Evolutionary conservation across 2,329 filamentous ascomycete genomes (phyloP).

Genomic region (Periconia digitata): DNA sequence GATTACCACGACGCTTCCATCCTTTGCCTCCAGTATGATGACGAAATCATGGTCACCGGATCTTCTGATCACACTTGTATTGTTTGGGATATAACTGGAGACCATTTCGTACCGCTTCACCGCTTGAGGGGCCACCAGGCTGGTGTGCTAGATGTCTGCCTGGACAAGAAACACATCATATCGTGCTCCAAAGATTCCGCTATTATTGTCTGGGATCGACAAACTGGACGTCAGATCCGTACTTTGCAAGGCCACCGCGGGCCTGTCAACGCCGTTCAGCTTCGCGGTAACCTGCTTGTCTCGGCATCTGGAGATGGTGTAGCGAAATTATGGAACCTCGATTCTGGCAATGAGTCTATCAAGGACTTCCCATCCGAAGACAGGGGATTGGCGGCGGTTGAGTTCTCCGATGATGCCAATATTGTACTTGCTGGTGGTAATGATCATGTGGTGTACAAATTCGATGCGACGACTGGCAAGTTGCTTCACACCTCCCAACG

Average conservation of each 20-base stretch:
- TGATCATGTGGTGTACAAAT: conserved; percentile 93
- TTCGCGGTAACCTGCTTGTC: conserved; percentile 89
- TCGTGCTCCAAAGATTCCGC: conserved; percentile 95
- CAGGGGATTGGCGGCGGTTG: conserved; percentile 90
- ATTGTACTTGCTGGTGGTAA: conserved; percentile 94
- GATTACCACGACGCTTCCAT: conserved; percentile 88
- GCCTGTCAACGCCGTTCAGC: conserved; percentile 93
- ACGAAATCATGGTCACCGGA: conserved; percentile 89
- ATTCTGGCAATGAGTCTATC: conserved; percentile 76
- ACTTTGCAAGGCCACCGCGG: conserved; percentile 83
- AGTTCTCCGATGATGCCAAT: conserved; percentile 93
- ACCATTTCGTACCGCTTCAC: conserved; percentile 63
- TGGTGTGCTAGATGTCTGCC: conserved; percentile 90
- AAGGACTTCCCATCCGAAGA: conserved; percentile 89
- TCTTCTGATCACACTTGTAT: conserved; percentile 92
- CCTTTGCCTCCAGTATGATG: conserved; percentile 91
- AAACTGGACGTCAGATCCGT: conserved; percentile 73
- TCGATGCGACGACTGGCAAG: conserved; percentile 88
- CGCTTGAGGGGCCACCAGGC: conserved; percentile 78
- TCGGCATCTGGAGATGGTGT: conserved; percentile 92
- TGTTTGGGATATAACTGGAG: conserved; percentile 84
- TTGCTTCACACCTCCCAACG: conserved; percentile 79
- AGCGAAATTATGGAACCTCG: conserved; percentile 94
- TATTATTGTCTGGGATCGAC: conserved; percentile 92
- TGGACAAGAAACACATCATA: conserved; percentile 89